Evolutionary conservation across 306 rosid species (phyloP).

Genomic region (Gastrolobium bilobum): DNA sequence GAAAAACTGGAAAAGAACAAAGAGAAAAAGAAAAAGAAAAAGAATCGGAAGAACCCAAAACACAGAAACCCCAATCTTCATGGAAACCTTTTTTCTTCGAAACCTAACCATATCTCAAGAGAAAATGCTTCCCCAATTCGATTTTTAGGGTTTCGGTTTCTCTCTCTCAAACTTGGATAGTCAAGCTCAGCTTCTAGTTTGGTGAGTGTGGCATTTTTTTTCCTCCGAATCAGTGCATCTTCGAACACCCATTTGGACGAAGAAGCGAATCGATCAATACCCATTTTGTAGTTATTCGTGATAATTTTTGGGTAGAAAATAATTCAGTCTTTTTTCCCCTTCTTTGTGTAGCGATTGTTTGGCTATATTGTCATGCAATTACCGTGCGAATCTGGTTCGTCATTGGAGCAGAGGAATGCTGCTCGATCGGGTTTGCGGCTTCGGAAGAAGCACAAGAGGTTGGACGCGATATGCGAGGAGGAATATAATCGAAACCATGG

Average conservation of each 20-base stretch:
- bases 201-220: conserved; percentile 49
- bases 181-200: conserved; percentile 44
- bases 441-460: conserved; percentile 91
- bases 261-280: conserved; percentile 49
- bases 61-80: conserved; percentile 45
- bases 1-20: background rate
- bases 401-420: conserved; percentile 55
- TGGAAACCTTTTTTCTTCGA: background rate
- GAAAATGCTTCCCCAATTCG: conserved; percentile 34
- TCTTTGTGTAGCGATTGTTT: conserved; percentile 32
- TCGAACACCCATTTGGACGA: conserved; percentile 50
- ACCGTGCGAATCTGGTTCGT: conserved; percentile 54
- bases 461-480: conserved; percentile 87
- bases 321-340: background rate
- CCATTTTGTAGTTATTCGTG: conserved; percentile 44
- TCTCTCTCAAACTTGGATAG: conserved; percentile 36
- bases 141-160: conserved; percentile 75
- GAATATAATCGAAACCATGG: conserved; percentile 79
- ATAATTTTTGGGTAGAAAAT: background rate
- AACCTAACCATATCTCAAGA: background rate
- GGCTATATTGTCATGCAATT: conserved; percentile 76
- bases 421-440: conserved; percentile 68
- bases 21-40: background rate
- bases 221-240: conserved; percentile 43
- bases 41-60: conserved; percentile 21